A percentile compares a stretch with the other conserved stretches of the same genome.
These are phyloP conservation scores for Picochlorum sp. DNA, from an alignment of 139 green algal genomes.

Conservation along the genomic window DNA sequence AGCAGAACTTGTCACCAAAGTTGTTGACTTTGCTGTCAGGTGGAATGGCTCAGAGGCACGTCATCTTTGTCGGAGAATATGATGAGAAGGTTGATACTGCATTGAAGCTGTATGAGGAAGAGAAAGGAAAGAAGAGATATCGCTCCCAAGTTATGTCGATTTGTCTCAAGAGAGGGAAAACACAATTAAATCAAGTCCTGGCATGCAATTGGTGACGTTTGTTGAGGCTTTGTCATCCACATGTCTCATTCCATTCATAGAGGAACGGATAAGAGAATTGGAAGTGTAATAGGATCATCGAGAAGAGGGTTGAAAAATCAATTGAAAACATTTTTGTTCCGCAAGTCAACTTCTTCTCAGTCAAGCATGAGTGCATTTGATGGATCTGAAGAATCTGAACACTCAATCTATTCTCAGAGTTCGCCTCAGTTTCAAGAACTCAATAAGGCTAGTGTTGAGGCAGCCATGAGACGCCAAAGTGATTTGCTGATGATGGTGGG, in stretches of 20 bases:
- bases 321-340: constrained; percentile 66
- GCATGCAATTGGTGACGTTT: constrained; percentile 9
- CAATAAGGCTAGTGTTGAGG: constrained; percentile 41
- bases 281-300: constrained; percentile 27
- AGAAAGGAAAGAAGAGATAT: too few relatives aligned
- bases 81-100: too few relatives aligned
- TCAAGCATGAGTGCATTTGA: not conserved
- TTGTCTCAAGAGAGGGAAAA: too few relatives aligned
- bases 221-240: constrained; percentile 34
- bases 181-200: constrained; percentile 1
- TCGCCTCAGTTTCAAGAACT: constrained; percentile 8
- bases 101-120: too few relatives aligned
- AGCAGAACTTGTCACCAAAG: not conserved
- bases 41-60: too few relatives aligned
- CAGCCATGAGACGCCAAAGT: constrained; percentile 64
- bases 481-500: constrained; percentile 80
- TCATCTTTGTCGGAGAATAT: too few relatives aligned
- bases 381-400: not conserved
- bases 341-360: constrained; percentile 10
- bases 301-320: constrained; percentile 81
- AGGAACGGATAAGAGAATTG: constrained; percentile 50
- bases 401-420: constrained; percentile 10
- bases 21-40: too few relatives aligned
- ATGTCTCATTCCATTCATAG: constrained; percentile 55
- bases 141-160: too few relatives aligned